Base-by-base conservation (phyloP, 805 yeast species). In the Hanseniaspora clermontiae region DNA sequence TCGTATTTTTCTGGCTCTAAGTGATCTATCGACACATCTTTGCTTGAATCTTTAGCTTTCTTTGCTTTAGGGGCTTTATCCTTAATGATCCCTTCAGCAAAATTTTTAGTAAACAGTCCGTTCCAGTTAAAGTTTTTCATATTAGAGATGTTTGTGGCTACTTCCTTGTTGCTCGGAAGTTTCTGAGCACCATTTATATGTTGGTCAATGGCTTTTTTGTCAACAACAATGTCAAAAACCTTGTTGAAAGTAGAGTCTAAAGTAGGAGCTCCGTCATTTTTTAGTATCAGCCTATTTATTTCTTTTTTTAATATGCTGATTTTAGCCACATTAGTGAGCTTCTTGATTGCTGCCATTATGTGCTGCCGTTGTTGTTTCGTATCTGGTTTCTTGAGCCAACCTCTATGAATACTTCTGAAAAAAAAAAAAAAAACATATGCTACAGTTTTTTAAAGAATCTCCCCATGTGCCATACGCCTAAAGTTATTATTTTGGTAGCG, bases 1-100 rank as follows among this genome's bases (percentile, higher is more conserved):
- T 52, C 56, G n/a, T 45, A 52, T 38, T 45, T 52, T 37, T 52
- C 56, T 3, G 48, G 56, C 14, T 52, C 50, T 8, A 52, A 15
- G 10, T 45, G 50, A 12, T 52, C 39, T 27, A 45, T 52, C 19
- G 39, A 20, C 3, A 27, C n/a, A 36, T 10, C 38, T 1, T 7
- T 19, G 10, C 6, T 31, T 15, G 27, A 2, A 10, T 50, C 38
- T 49, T 37, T 49, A 15, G n/a, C 9, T 39, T 39, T 49, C 14
- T 39, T 17, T 37, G 14, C 9, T 29, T 40, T 49, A 15, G 43
- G 39, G 9, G 9, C 11, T 9, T 15, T 17, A 9, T 19, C 43
- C 12, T 51, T 37, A 36, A 19, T 43, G 19, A 6, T 36, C 11
- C 45, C 32, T 17, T 10, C 17, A 9, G 29, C 29, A 20, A 36